Evolutionary conservation across 1,284 basidiomycete genomes (phyloP).

Genomic region (Ceratobasidium sp.): DNA sequence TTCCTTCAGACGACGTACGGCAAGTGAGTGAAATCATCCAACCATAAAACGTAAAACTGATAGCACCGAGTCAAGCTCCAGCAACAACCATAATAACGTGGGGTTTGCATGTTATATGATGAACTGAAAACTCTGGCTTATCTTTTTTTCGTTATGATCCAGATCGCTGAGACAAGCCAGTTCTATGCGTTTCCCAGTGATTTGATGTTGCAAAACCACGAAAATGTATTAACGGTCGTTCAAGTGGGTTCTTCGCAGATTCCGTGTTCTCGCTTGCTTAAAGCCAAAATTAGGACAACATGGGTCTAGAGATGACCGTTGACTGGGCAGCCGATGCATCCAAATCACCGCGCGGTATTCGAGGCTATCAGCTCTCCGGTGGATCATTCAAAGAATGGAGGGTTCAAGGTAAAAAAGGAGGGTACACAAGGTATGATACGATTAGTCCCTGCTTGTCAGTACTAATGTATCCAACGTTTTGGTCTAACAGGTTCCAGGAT

Average conservation of each 20-base stretch:
- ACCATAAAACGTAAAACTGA: background rate
- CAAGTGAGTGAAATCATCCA: constrained; percentile 57
- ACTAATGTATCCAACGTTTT: background rate
- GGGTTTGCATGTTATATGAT: background rate
- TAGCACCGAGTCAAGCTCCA: constrained; percentile 55
- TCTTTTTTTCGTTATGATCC: background rate
- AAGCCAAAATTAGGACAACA: constrained; percentile 67
- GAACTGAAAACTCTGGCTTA: background rate
- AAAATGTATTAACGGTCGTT: constrained; percentile 78
- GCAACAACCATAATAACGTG: constrained; percentile 61
- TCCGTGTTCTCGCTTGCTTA: constrained; percentile 5
- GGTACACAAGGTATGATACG: constrained; percentile 64
- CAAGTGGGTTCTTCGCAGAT: constrained; percentile 56
- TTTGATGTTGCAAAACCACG: constrained; percentile 57
- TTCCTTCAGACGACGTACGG: constrained; percentile 76
- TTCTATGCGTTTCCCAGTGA: constrained; percentile 66
- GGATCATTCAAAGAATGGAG: constrained; percentile 74
- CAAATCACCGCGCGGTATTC: constrained; percentile 78
- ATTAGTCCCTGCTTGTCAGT: background rate
- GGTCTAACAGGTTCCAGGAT: constrained; percentile 64
- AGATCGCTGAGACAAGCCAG: constrained; percentile 67
- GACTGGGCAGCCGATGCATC: constrained; percentile 48
- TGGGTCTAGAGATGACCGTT: constrained; percentile 73
- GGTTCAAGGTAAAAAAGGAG: constrained; percentile 81
- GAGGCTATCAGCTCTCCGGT: constrained; percentile 70